A percentile compares a stretch with the other conserved stretches of the same genome.
These are phyloP conservation scores for Claviceps purpurea DNA, from an alignment of 2,329 filamentous ascomycete genomes.

Conservation along the genomic window DNA sequence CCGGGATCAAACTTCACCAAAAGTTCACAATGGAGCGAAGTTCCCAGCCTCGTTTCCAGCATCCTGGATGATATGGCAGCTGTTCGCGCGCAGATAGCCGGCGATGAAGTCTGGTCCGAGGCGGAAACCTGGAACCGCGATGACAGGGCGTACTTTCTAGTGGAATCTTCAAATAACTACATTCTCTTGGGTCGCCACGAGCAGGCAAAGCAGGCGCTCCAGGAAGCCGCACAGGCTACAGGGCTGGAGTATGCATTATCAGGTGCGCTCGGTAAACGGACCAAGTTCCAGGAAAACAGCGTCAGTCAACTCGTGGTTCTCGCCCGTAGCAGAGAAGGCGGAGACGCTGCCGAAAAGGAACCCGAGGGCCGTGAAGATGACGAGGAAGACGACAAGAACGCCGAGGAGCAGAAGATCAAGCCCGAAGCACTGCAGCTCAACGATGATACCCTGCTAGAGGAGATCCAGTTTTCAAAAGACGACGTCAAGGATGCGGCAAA, in stretches of 20 bases:
- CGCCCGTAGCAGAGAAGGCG: constrained; percentile 53
- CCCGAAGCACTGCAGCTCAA: constrained; percentile 69
- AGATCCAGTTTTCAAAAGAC: constrained; percentile 61
- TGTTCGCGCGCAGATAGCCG: constrained; percentile 26
- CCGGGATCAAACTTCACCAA: constrained; percentile 41
- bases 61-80: constrained; percentile 30
- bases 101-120: constrained; percentile 23
- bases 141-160: constrained; percentile 54
- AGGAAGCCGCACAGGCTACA: constrained; percentile 51
- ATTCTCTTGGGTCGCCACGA: constrained; percentile 73
- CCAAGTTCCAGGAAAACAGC: constrained; percentile 65
- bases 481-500: constrained; percentile 24
- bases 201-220: constrained; percentile 58
- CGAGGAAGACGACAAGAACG: constrained; percentile 2
- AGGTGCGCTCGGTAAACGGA: constrained; percentile 74
- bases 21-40: constrained; percentile 44
- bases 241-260: constrained; percentile 72
- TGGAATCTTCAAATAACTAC: constrained; percentile 74
- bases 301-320: constrained; percentile 84
- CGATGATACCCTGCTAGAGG: constrained; percentile 84
- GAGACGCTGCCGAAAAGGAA: constrained; percentile 10
- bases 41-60: constrained; percentile 39
- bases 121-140: constrained; percentile 27
- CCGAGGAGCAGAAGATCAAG: constrained; percentile 13
- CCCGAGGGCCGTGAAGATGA: constrained; percentile 7